Conservation (phyloP, 2,329 filamentous ascomycete species). For the Calonectria pseudoreteaudii region DNA sequence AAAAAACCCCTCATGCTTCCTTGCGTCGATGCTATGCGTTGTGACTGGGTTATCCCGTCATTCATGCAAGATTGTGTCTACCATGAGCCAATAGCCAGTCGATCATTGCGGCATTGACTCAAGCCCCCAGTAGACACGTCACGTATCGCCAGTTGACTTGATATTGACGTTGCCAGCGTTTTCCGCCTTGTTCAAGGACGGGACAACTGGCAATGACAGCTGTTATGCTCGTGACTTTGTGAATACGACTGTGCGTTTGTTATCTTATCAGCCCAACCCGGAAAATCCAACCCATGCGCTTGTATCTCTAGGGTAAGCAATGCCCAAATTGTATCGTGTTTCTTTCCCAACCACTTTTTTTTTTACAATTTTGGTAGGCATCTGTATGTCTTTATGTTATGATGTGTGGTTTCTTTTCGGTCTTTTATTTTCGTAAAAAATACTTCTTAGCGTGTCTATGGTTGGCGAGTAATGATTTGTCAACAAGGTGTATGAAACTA, state of each 20-base stretch:
- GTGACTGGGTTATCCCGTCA: constrained; percentile 6
- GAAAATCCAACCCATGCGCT: background rate
- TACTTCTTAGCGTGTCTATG: background rate
- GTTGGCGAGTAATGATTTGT: background rate
- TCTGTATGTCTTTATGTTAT: background rate
- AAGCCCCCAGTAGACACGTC: constrained; percentile 1
- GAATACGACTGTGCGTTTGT: background rate
- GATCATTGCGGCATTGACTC: background rate
- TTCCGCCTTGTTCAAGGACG: background rate
- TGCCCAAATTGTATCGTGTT: background rate
- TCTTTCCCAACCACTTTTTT: background rate
- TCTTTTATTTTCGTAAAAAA: background rate
- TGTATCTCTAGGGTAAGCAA: background rate
- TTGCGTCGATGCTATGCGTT: constrained; percentile 11
- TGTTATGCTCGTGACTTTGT: background rate
- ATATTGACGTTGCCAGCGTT: background rate
- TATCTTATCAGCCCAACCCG: background rate
- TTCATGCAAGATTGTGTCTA: background rate
- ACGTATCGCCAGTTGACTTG: background rate
- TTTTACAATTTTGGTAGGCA: background rate
- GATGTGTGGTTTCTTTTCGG: background rate
- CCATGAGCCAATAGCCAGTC: constrained; percentile 5
- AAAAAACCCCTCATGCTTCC: constrained; percentile 8
- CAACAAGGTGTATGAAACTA: too few relatives aligned
- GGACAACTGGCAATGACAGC: background rate